phyloP scores from a whole-genome alignment of 257 asterid genomes.

The Echites panduratus region DNA sequence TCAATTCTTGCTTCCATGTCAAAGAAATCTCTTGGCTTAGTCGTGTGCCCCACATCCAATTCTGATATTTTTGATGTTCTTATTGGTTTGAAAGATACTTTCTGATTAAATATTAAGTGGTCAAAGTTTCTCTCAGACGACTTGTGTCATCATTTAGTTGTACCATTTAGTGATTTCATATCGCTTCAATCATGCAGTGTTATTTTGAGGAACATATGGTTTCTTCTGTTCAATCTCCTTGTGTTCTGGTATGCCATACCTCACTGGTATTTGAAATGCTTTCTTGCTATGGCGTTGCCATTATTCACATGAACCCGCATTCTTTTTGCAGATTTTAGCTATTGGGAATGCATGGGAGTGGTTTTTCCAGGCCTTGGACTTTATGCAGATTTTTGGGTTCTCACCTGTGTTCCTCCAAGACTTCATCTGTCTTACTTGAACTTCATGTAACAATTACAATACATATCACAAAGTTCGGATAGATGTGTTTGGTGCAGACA shows the following conservation, averaged over 20 bases:
- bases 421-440: no score
- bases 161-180: not conserved
- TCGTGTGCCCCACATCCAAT: not conserved
- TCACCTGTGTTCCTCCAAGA: not conserved
- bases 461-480: not conserved
- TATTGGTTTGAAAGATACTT: not conserved
- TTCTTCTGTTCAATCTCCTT: not conserved
- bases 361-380: not conserved
- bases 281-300: not conserved
- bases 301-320: no score
- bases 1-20: not conserved
- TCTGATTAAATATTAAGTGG: not conserved
- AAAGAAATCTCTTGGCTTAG: no score
- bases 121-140: not conserved
- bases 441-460: not conserved
- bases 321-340: not conserved
- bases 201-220: no score
- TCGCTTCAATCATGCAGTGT: not conserved
- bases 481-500: not conserved
- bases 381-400: not conserved
- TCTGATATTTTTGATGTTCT: not conserved
- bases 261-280: no score
- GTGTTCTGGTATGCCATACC: not conserved
- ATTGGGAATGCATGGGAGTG: not conserved
- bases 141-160: not conserved